Percentiles rank a stretch among this genome's conserved stretches.
phyloP scores from a whole-genome alignment of 768 basidiomycete genomes.

The Suillus plorans region DNA sequence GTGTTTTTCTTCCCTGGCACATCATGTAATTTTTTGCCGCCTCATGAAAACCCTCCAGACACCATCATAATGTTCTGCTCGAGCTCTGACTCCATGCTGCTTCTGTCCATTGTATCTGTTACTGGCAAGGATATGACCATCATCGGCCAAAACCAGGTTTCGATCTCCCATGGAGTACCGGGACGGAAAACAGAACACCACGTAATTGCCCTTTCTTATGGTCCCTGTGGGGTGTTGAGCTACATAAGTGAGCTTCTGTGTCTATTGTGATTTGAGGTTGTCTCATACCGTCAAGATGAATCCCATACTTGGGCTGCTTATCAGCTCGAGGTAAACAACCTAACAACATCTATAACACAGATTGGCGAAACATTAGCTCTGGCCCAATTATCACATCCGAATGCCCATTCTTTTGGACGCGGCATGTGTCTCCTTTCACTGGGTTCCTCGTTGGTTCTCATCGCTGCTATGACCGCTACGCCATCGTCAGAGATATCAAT shows the following conservation, averaged over 20 bases:
- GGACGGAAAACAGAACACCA: background rate
- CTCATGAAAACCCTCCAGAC: conserved; percentile 10
- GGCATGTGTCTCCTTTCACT: conserved; percentile 46
- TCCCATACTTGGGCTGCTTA: conserved; percentile 44
- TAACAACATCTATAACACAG: conserved; percentile 23
- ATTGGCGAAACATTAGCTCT: conserved; percentile 22
- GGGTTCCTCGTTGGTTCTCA: conserved; percentile 56
- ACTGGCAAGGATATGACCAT: conserved; percentile 4
- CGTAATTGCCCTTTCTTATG: conserved; percentile 28
- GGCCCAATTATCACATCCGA: conserved; percentile 25
- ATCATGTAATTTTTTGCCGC: conserved; percentile 28
- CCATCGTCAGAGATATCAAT: conserved; percentile 45
- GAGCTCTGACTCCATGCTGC: conserved; percentile 15
- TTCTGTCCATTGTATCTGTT: conserved; percentile 21
- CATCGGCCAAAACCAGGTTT: background rate
- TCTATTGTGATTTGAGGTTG: background rate
- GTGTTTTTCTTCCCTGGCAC: conserved; percentile 30
- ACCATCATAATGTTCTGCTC: conserved; percentile 24
- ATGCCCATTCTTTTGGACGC: conserved; percentile 3
- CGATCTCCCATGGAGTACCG: conserved; percentile 2
- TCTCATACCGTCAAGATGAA: conserved; percentile 32
- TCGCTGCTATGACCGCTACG: conserved; percentile 40
- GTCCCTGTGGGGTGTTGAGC: conserved; percentile 47
- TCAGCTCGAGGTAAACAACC: conserved; percentile 29
- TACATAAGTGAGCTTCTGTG: conserved; percentile 43